These are phyloP conservation scores for Russula brevipes DNA, from an alignment of 768 basidiomycete genomes.

Conservation along the genomic window DNA sequence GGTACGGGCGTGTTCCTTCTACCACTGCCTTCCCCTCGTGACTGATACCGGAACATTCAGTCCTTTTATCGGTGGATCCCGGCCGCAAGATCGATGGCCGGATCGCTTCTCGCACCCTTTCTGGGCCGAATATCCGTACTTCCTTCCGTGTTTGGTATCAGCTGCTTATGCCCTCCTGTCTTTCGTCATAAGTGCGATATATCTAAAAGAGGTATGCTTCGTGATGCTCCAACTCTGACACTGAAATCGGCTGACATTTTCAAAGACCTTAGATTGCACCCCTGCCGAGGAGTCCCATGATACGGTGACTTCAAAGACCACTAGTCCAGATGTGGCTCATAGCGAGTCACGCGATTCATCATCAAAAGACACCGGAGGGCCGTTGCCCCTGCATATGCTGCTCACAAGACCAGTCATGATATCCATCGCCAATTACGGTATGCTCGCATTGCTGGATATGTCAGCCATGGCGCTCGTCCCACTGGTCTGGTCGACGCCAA, in stretches of 20 bases:
- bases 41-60: constrained; percentile 16
- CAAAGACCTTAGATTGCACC: background rate
- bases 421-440: constrained; percentile 40
- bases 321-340: no score
- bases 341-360: background rate
- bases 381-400: constrained; percentile 34
- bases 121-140: constrained; percentile 28
- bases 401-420: constrained; percentile 36
- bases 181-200: background rate
- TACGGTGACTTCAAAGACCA: background rate
- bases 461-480: constrained; percentile 39
- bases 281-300: background rate
- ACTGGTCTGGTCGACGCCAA: constrained; percentile 43
- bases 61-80: constrained; percentile 28
- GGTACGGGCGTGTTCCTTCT: constrained; percentile 2
- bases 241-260: background rate
- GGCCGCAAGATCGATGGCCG: constrained; percentile 27
- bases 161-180: background rate
- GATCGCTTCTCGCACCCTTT: constrained; percentile 23
- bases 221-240: background rate
- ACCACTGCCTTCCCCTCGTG: no score
- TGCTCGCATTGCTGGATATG: constrained; percentile 42
- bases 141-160: constrained; percentile 25
- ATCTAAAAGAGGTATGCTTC: constrained; percentile 13
- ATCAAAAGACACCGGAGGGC: constrained; percentile 1